These are phyloP conservation scores for Trapa bicornis DNA, from an alignment of 345 rosid genomes.

Conservation along the genomic window DNA sequence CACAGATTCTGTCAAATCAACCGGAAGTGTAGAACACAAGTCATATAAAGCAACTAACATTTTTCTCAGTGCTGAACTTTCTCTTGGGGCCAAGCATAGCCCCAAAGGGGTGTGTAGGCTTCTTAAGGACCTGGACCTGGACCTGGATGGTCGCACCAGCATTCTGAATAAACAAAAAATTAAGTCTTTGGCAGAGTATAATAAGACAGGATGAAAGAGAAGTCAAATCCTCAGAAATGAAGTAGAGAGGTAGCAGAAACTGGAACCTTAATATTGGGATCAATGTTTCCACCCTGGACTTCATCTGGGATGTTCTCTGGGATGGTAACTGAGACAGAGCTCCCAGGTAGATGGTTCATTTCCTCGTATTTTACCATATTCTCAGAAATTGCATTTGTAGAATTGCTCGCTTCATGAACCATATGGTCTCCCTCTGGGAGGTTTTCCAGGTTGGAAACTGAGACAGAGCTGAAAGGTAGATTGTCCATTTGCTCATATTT, in stretches of 20 bases:
- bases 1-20: neutral
- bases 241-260: conserved; percentile 29
- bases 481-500: conserved; percentile 2
- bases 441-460: too few relatives aligned
- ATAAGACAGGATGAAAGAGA: neutral
- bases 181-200: conserved; percentile 8
- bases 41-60: conserved; percentile 20
- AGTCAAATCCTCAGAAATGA: conserved; percentile 1
- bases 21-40: neutral
- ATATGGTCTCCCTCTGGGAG: too few relatives aligned
- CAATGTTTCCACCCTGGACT: neutral
- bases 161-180: conserved; percentile 23
- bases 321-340: neutral
- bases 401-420: neutral
- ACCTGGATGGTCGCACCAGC: conserved; percentile 39
- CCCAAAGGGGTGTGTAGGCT: conserved; percentile 46
- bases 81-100: conserved; percentile 43
- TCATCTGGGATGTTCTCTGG: neutral
- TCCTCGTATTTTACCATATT: neutral
- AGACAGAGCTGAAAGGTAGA: too few relatives aligned
- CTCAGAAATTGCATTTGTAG: conserved; percentile 2
- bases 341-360: neutral
- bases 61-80: conserved; percentile 28
- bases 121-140: conserved; percentile 43
- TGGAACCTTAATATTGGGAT: conserved; percentile 10